phyloP scores from a whole-genome alignment of 176 grass and related monocot species.

The Oryza australiensis region DNA sequence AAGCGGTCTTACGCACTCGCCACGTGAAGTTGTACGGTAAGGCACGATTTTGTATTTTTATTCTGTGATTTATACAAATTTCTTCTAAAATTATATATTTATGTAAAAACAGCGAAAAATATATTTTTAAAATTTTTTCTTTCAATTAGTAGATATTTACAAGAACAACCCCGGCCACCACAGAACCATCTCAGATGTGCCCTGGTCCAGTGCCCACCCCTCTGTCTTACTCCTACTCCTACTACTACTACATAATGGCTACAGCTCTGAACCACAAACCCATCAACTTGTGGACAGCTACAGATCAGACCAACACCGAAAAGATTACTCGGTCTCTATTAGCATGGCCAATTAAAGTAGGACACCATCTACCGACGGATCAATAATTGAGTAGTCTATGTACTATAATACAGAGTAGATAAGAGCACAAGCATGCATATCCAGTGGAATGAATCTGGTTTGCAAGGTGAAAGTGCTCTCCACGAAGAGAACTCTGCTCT shows the following conservation, averaged over 20 bases:
- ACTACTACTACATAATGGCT: not conserved
- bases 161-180: too few species aligned
- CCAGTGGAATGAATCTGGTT: not conserved
- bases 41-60: too few species aligned
- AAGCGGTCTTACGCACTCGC: too few species aligned
- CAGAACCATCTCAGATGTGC: not conserved
- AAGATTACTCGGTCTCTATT: not conserved
- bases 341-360: not conserved
- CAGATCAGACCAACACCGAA: not conserved
- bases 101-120: too few species aligned
- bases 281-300: not conserved
- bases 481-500: not conserved
- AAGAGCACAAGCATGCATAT: not conserved
- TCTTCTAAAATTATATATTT: too few species aligned
- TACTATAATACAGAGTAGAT: too few species aligned
- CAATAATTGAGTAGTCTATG: slow-evolving; percentile 25
- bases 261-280: not conserved
- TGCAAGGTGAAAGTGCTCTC: not conserved
- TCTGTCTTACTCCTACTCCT: not conserved
- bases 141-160: not conserved
- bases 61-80: too few species aligned
- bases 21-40: too few species aligned
- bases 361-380: not conserved
- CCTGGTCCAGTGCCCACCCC: not conserved
- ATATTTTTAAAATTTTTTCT: too few species aligned